Percentiles rank a stretch among this genome's conserved stretches.
These are phyloP conservation scores for Botrytis deweyae DNA, from an alignment of 2,329 filamentous ascomycete genomes.

Conservation along the genomic window DNA sequence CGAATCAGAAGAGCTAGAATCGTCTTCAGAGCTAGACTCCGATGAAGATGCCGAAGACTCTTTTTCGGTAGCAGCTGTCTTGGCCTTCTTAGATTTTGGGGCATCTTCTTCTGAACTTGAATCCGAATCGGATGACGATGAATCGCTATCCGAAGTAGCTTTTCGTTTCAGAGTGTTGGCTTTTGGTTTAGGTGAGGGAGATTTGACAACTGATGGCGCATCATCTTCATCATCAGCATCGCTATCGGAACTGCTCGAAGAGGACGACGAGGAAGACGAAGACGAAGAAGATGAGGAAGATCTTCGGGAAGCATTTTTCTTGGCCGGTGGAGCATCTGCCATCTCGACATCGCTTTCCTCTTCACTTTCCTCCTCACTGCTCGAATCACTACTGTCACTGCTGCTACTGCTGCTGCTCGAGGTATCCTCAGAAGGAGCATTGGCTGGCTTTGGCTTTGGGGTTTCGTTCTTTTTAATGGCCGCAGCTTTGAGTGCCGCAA, in stretches of 20 bases:
- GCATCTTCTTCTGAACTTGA: constrained; percentile 39
- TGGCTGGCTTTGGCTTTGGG: constrained; percentile 29
- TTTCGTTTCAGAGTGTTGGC: constrained; percentile 55
- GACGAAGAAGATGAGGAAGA: constrained; percentile 39
- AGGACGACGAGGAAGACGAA: constrained; percentile 40
- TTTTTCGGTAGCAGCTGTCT: constrained; percentile 15
- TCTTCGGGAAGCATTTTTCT: constrained; percentile 37
- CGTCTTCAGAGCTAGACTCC: constrained; percentile 41
- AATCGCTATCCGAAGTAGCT: constrained; percentile 42
- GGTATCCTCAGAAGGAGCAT: constrained; percentile 31
- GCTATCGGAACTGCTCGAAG: constrained; percentile 47
- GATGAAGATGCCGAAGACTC: constrained; percentile 30
- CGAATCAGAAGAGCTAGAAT: constrained; percentile 34
- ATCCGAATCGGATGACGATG: constrained; percentile 34
- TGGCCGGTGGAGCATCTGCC: constrained; percentile 36
- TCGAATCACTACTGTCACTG: constrained; percentile 39
- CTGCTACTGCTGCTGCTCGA: constrained; percentile 33
- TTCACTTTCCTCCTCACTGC: constrained; percentile 36
- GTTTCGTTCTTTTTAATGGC: constrained; percentile 23
- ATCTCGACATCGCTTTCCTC: constrained; percentile 42
- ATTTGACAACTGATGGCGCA: constrained; percentile 32
- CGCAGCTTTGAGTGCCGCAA: constrained; percentile 15
- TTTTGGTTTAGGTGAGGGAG: constrained; percentile 34
- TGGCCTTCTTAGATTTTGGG: constrained; percentile 22
- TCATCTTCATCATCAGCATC: constrained; percentile 53